These are phyloP conservation scores for Chaetomiaceae sp. DNA, from an alignment of 2,329 filamentous ascomycete genomes.

Conservation along the genomic window DNA sequence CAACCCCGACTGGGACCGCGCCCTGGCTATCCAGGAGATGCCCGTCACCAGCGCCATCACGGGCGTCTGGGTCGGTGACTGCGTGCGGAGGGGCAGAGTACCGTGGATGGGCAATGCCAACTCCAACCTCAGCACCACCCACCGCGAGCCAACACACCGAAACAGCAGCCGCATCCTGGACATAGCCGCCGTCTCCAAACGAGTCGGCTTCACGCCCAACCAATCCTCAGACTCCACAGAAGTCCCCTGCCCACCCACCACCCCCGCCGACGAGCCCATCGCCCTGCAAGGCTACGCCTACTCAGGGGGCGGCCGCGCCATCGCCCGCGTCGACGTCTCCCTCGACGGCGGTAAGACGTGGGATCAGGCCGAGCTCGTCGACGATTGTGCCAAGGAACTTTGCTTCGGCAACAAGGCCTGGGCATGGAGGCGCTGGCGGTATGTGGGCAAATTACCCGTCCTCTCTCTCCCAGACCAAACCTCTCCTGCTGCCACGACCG, in stretches of 20 bases:
- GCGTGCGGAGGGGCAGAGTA: conserved; percentile 24
- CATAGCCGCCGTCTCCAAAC: conserved; percentile 20
- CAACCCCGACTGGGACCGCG: conserved; percentile 57
- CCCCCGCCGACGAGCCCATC: conserved; percentile 29
- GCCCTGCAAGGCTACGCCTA: conserved; percentile 61
- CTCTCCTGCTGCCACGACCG: background rate
- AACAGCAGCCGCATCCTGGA: conserved; percentile 18
- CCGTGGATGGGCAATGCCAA: conserved; percentile 18
- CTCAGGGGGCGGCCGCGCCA: conserved; percentile 61
- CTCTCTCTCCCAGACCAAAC: conserved; percentile 4
- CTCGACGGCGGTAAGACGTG: conserved; percentile 60
- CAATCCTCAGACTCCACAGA: background rate
- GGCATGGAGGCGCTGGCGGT: conserved; percentile 64
- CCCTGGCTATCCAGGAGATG: conserved; percentile 63
- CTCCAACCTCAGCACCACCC: background rate
- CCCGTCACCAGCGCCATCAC: conserved; percentile 67
- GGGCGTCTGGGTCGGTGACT: conserved; percentile 40
- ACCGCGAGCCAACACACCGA: background rate
- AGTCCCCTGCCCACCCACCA: conserved; percentile 4
- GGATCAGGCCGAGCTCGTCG: conserved; percentile 58
- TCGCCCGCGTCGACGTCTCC: conserved; percentile 64
- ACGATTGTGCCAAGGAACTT: conserved; percentile 37
- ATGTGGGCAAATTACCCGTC: conserved; percentile 42
- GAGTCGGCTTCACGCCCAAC: conserved; percentile 21
- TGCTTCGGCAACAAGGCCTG: conserved; percentile 47